These are phyloP conservation scores for Stagonosporopsis vannaccii DNA, from an alignment of 2,329 filamentous ascomycete genomes.

Conservation along the genomic window DNA sequence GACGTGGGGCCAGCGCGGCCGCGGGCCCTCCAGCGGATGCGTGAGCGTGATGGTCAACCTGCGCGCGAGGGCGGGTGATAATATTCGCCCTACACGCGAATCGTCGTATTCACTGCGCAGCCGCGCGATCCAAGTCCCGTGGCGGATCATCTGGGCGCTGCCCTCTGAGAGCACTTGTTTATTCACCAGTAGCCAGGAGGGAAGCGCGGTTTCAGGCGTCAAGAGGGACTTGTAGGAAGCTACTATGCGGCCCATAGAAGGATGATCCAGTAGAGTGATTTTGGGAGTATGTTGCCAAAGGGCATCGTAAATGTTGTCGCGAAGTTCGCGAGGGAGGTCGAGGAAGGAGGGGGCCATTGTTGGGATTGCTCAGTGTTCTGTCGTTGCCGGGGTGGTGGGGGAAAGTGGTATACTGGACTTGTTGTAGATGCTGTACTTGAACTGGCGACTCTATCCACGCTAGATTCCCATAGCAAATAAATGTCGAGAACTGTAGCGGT, in stretches of 20 bases:
- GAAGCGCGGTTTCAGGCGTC: neutral
- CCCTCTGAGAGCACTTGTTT: constrained; percentile 17
- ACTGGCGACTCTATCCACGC: neutral
- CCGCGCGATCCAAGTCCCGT: constrained; percentile 13
- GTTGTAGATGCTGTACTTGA: neutral
- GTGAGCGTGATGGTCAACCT: constrained; percentile 9
- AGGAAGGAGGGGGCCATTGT: constrained; percentile 13
- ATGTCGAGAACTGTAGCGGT: neutral
- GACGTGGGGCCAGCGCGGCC: constrained; percentile 15
- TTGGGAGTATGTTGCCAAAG: constrained; percentile 6
- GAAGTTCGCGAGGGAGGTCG: constrained; percentile 18
- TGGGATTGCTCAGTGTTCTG: neutral
- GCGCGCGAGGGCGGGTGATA: constrained; percentile 1
- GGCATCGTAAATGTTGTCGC: constrained; percentile 16
- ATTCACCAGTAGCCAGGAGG: constrained; percentile 17
- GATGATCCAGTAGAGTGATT: constrained; percentile 7
- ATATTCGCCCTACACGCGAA: neutral
- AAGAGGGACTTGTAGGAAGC: constrained; percentile 10
- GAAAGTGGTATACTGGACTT: neutral
- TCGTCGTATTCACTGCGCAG: constrained; percentile 15
- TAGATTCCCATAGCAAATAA: neutral
- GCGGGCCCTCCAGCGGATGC: constrained; percentile 15
- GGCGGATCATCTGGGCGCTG: constrained; percentile 10
- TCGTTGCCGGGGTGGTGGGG: neutral
- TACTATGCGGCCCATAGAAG: constrained; percentile 11